Percentiles rank a stretch among this genome's conserved stretches.
Conservation (phyloP, 2,329 filamentous ascomycete genomes). For the Fusarium bulbicola region DNA sequence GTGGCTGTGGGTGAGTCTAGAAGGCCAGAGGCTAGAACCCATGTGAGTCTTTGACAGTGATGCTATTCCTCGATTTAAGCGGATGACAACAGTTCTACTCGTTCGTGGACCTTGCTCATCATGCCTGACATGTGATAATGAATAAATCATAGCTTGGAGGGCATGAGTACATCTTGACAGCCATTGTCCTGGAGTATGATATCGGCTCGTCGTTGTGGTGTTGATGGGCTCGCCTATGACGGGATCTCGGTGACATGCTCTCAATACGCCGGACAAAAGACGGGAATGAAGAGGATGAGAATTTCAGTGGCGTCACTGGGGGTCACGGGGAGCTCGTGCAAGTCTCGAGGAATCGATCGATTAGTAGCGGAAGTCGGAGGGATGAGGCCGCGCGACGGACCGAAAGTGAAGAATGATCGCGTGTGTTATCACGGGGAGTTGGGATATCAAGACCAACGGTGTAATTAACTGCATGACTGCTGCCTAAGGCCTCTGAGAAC, state of each 20-base stretch:
- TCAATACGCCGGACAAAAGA: conserved; percentile 12
- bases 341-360: conserved; percentile 11
- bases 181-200: neutral
- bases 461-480: neutral
- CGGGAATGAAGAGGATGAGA: conserved; percentile 4
- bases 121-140: no score
- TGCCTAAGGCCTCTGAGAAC: no score
- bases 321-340: conserved; percentile 35
- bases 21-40: no score
- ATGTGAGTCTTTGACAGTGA: no score
- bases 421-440: conserved; percentile 16
- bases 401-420: neutral
- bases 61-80: neutral
- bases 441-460: fast-evolving
- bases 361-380: conserved; percentile 33
- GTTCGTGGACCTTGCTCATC: neutral
- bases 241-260: conserved; percentile 5
- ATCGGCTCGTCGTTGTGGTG: neutral
- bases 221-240: neutral
- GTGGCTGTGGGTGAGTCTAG: fast-evolving
- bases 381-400: conserved; percentile 22
- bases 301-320: conserved; percentile 28
- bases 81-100: neutral
- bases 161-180: fast-evolving
- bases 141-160: neutral